phyloP scores from a whole-genome alignment of 805 yeast species.

The Wickerhamiella bombiphila region DNA sequence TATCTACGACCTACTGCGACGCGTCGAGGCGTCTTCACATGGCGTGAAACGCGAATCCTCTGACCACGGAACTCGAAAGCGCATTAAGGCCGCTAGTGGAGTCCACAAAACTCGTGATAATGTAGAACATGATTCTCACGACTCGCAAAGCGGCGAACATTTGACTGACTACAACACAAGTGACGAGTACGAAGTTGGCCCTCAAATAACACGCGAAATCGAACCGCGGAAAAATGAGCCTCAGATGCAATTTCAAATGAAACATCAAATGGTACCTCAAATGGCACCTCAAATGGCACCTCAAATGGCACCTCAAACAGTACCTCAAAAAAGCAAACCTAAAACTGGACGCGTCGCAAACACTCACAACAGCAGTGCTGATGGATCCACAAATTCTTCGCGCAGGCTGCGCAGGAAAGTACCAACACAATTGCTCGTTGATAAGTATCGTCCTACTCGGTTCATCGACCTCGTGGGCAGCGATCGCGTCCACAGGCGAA shows the following conservation, averaged over 20 bases:
- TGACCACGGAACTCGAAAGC: too few species aligned
- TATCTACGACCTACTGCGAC: slow-evolving; percentile 9
- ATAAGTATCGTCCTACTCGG: slow-evolving; percentile 51
- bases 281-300: background rate
- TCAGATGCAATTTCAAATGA: too few species aligned
- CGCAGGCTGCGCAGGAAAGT: background rate
- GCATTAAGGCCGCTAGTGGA: too few species aligned
- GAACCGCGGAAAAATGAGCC: too few species aligned
- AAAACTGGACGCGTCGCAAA: background rate
- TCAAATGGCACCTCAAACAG: background rate
- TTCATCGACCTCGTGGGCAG: slow-evolving; percentile 58
- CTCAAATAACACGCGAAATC: too few species aligned
- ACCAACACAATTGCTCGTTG: slow-evolving; percentile 31
- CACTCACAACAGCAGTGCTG: background rate
- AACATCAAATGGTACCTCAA: too few species aligned
- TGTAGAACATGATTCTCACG: too few species aligned
- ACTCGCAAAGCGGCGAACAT: too few species aligned
- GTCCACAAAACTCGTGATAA: too few species aligned
- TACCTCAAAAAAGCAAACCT: slow-evolving; percentile 1
- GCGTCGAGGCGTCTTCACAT: slow-evolving; percentile 1
- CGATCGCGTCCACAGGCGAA: slow-evolving; percentile 44
- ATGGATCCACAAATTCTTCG: background rate
- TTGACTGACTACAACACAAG: too few species aligned
- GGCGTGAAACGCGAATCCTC: too few species aligned
- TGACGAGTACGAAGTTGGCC: too few species aligned